These are phyloP conservation scores for Solanum sitiens DNA, from an alignment of 257 asterid species.

Conservation along the genomic window DNA sequence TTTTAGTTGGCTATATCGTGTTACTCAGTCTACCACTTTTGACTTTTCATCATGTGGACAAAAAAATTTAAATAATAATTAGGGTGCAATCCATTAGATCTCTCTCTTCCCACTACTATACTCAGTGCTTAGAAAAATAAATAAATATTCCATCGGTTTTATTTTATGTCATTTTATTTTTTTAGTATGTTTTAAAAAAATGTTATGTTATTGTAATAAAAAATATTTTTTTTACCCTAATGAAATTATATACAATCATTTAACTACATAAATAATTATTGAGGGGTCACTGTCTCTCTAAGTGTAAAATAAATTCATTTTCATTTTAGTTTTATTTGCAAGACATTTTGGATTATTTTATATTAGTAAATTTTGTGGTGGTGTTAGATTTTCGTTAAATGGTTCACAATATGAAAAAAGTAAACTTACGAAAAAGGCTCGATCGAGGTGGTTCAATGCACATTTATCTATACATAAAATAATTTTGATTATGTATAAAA, in stretches of 20 bases:
- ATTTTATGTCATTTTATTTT: no score
- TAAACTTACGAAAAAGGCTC: accelerated
- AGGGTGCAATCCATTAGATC: neutral
- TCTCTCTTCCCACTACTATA: neutral
- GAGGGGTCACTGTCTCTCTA: neutral
- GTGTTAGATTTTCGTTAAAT: neutral
- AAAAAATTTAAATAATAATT: neutral
- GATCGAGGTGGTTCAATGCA: neutral
- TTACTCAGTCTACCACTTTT: slow-evolving; percentile 20
- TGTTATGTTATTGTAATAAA: no score
- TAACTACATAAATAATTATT: neutral
- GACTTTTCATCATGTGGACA: slow-evolving; percentile 27
- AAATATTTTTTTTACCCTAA: neutral
- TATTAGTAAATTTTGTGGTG: neutral
- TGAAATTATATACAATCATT: neutral
- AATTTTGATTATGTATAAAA: no score
- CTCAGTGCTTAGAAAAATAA: neutral
- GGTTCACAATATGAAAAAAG: no score
- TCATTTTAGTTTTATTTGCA: neutral
- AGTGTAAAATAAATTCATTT: neutral
- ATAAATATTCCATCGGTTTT: neutral
- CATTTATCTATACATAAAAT: no score
- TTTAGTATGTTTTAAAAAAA: no score
- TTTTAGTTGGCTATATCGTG: slow-evolving; percentile 33
- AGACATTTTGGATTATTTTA: neutral